A percentile compares a stretch with the other conserved stretches of the same genome.
These are phyloP conservation scores for Leptosphaerulina australis DNA, from an alignment of 2,329 filamentous ascomycete genomes.

Conservation along the genomic window DNA sequence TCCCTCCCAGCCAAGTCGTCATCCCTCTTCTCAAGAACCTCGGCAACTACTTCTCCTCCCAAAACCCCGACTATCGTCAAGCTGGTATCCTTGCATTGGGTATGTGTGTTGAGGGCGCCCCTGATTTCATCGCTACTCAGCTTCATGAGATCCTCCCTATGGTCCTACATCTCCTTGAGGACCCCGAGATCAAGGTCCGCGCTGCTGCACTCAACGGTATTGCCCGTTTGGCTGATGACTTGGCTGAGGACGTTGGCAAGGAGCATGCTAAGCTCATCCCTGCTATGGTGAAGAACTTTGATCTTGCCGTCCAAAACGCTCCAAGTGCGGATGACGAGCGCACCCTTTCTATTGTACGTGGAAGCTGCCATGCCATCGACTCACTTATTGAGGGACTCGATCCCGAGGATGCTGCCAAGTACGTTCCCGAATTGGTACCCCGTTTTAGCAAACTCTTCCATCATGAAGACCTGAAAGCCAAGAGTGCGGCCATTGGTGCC, in stretches of 20 bases:
- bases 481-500: conserved; percentile 85
- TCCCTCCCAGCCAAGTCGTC: conserved; percentile 92
- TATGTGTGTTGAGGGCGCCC: conserved; percentile 93
- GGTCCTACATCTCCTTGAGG: conserved; percentile 81
- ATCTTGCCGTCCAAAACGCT: conserved; percentile 73
- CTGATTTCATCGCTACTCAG: conserved; percentile 96
- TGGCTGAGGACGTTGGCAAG: conserved; percentile 85
- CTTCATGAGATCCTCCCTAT: conserved; percentile 83
- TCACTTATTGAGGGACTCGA: conserved; percentile 87
- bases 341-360: conserved; percentile 84
- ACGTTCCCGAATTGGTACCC: conserved; percentile 81
- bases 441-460: conserved; percentile 83
- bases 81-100: conserved; percentile 91
- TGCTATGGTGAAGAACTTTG: conserved; percentile 84
- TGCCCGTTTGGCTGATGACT: conserved; percentile 88
- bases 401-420: conserved; percentile 77
- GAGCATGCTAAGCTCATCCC: conserved; percentile 86
- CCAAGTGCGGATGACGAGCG: conserved; percentile 70
- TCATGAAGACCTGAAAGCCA: conserved; percentile 86
- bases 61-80: conserved; percentile 79
- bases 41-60: conserved; percentile 76
- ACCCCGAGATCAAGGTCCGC: conserved; percentile 82
- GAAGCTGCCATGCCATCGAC: conserved; percentile 88
- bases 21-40: conserved; percentile 89
- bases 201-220: conserved; percentile 86